Evolutionary conservation across 306 rosid species (phyloP).

Genomic region (Trichosanthes cucumerina): DNA sequence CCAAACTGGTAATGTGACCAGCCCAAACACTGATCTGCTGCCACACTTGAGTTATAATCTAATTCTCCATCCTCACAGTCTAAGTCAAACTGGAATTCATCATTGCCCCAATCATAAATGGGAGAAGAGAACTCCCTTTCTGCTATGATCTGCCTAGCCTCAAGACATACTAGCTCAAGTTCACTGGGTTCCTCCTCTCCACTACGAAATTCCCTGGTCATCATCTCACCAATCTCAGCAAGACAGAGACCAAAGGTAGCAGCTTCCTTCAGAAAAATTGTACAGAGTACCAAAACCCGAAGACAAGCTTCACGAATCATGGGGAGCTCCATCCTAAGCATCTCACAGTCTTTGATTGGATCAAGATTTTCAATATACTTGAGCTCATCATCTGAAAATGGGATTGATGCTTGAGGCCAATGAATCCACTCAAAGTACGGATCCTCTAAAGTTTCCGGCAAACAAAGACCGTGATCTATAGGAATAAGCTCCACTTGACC

Average conservation of each 20-base stretch:
- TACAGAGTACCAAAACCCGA: constrained; percentile 80
- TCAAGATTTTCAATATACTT: constrained; percentile 53
- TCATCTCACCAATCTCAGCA: constrained; percentile 97
- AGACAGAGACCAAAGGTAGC: constrained; percentile 75
- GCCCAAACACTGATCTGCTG: constrained; percentile 29
- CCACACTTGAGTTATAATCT: constrained; percentile 20
- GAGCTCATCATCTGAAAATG: constrained; percentile 87
- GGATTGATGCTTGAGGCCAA: constrained; percentile 99
- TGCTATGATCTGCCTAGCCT: constrained; percentile 55
- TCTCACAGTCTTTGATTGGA: constrained; percentile 52
- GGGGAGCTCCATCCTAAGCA: constrained; percentile 76
- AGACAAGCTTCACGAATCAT: constrained; percentile 96
- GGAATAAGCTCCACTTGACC: constrained; percentile 92
- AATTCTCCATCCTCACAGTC: constrained; percentile 58
- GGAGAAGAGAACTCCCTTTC: constrained; percentile 67
- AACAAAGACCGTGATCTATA: constrained; percentile 95
- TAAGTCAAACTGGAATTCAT: constrained; percentile 58
- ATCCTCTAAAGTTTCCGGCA: constrained; percentile 87
- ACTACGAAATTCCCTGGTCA: constrained; percentile 79
- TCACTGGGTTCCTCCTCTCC: constrained; percentile 99
- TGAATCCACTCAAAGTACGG: constrained; percentile 99
- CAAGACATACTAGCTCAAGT: constrained; percentile 86
- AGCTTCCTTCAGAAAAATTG: constrained; percentile 82
- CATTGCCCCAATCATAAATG: constrained; percentile 30
- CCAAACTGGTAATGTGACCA: constrained; percentile 41